Conservation (phyloP, 768 basidiomycete genomes). For the Leccinum pellstonianum region DNA sequence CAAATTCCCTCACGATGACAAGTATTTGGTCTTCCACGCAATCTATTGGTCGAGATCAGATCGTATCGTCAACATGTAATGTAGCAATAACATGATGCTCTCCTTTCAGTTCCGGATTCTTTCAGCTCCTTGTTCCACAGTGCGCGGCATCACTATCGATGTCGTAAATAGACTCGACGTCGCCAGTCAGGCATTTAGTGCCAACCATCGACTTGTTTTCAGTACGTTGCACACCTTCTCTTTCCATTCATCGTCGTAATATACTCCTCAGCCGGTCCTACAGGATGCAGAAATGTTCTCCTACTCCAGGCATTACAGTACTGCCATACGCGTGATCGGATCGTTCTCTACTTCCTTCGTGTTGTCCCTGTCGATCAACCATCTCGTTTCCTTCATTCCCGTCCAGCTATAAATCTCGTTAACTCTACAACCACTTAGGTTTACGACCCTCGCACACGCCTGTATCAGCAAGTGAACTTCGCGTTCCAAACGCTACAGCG, state of each 20-base stretch:
- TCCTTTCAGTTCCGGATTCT: constrained; percentile 61
- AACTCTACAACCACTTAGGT: constrained; percentile 70
- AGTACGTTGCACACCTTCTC: constrained; percentile 44
- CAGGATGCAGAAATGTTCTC: constrained; percentile 77
- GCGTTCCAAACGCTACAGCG: constrained; percentile 64
- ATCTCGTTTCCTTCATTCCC: background rate
- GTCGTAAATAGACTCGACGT: constrained; percentile 50
- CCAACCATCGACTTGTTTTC: constrained; percentile 55
- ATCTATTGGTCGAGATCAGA: constrained; percentile 67
- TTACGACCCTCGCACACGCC: constrained; percentile 74
- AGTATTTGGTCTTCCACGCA: constrained; percentile 71
- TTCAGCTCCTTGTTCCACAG: constrained; percentile 66
- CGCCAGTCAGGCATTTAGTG: constrained; percentile 49
- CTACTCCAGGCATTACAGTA: constrained; percentile 77
- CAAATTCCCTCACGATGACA: constrained; percentile 43
- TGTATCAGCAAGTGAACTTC: constrained; percentile 70
- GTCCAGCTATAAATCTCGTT: constrained; percentile 55
- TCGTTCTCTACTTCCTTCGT: constrained; percentile 79
- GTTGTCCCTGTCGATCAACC: constrained; percentile 14
- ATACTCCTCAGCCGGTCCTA: constrained; percentile 53
- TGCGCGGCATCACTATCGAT: constrained; percentile 65
- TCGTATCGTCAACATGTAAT: background rate
- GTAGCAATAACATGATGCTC: background rate
- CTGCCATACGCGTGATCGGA: constrained; percentile 63
- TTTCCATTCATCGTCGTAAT: constrained; percentile 1